Evolutionary conservation across 2,329 filamentous ascomycete genomes (phyloP).

Genomic region (Coniella lustricola): DNA sequence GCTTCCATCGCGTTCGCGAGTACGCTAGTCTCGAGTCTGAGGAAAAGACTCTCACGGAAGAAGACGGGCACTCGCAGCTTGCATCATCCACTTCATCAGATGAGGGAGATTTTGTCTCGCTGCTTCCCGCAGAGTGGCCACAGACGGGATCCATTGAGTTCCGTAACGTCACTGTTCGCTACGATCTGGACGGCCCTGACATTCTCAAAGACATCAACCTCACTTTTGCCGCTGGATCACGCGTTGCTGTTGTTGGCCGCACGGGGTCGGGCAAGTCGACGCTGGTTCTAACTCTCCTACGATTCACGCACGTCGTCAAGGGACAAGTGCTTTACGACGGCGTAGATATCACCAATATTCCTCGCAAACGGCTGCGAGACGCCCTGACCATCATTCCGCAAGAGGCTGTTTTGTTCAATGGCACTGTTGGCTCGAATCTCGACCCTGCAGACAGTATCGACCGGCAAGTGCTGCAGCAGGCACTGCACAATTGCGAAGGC

Average conservation of each 20-base stretch:
- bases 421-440: conserved; percentile 45
- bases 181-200: conserved; percentile 23
- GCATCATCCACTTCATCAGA: background rate
- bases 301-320: conserved; percentile 27
- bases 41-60: conserved; percentile 15
- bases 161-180: conserved; percentile 22
- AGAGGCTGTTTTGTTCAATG: conserved; percentile 30
- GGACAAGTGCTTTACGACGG: conserved; percentile 30
- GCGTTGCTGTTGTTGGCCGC: conserved; percentile 59
- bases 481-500: conserved; percentile 55
- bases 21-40: conserved; percentile 25
- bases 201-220: conserved; percentile 24
- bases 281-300: conserved; percentile 26
- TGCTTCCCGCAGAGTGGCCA: conserved; percentile 22
- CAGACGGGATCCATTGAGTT: conserved; percentile 23
- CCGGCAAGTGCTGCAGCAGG: conserved; percentile 47
- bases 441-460: conserved; percentile 55
- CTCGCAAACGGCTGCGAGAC: conserved; percentile 27
- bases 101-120: too few species aligned
- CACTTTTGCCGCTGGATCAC: conserved; percentile 44
- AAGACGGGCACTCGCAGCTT: background rate
- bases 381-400: conserved; percentile 34
- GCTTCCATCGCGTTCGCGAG: conserved; percentile 29
- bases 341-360: conserved; percentile 27
- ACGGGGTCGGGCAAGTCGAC: conserved; percentile 65